These are phyloP conservation scores for Paramecium sonneborni DNA, from an alignment of 73 alveolate genomes.

Conservation along the genomic window DNA sequence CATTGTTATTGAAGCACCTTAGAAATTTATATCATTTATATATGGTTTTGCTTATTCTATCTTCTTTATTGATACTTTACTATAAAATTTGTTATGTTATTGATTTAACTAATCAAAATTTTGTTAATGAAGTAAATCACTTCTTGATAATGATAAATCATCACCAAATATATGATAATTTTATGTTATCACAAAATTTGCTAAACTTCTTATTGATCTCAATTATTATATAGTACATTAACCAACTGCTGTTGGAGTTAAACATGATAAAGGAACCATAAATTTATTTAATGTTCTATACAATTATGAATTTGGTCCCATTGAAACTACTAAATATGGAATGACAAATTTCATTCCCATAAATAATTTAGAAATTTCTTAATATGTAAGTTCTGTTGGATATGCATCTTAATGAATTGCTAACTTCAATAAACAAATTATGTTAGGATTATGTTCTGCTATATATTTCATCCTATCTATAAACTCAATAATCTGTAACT, in stretches of 20 bases:
- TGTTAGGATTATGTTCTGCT: not conserved
- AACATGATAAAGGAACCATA: conserved; percentile 23
- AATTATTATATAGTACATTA: not conserved
- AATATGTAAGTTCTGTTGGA: not conserved
- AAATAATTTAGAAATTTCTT: not conserved
- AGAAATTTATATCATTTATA: not conserved
- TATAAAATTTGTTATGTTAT: not conserved
- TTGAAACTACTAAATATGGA: conserved; percentile 7
- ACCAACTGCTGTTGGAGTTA: conserved; percentile 8
- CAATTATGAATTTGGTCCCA: not conserved
- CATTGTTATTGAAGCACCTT: conserved; percentile 62
- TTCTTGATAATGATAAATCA: conserved; percentile 19
- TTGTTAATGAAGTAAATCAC: not conserved
- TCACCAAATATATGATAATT: conserved; percentile 20
- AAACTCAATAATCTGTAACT: not conserved
- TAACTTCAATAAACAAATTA: not conserved
- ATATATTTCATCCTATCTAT: not conserved
- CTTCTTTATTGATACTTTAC: not conserved
- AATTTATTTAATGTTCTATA: conserved; percentile 1
- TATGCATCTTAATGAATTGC: conserved; percentile 28
- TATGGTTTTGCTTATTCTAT: not conserved
- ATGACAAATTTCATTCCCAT: conserved; percentile 7
- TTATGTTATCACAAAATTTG: not conserved
- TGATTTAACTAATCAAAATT: not conserved
- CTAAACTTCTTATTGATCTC: not conserved